Conservation (phyloP, 768 basidiomycete species). For the Thelephora aurantiotincta region DNA sequence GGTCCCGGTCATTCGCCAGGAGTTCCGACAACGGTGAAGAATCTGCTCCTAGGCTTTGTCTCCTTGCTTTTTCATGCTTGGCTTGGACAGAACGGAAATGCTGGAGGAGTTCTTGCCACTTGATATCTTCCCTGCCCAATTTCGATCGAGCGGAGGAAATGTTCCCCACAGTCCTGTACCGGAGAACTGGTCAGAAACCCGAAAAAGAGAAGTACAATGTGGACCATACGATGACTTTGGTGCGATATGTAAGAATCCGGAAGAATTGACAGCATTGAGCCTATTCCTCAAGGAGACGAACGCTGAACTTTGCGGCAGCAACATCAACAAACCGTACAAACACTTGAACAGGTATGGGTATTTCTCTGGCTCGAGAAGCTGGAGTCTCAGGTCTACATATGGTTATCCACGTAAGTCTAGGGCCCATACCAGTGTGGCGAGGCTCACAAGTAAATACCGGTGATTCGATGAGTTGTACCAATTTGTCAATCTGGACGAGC, state of each 20-base stretch:
- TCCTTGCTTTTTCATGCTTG: constrained; percentile 83
- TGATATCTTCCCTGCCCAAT: constrained; percentile 75
- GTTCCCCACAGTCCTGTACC: constrained; percentile 11
- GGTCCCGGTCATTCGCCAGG: constrained; percentile 28
- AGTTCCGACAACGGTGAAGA: constrained; percentile 34
- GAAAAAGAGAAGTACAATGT: neutral
- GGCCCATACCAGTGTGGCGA: neutral
- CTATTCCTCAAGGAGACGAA: constrained; percentile 92
- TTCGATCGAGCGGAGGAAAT: constrained; percentile 58
- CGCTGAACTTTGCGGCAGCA: constrained; percentile 92
- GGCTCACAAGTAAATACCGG: constrained; percentile 91
- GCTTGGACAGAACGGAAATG: constrained; percentile 88
- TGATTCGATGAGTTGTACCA: constrained; percentile 95
- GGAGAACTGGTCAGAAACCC: neutral
- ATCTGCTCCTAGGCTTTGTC: constrained; percentile 62
- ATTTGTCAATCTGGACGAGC: constrained; percentile 91
- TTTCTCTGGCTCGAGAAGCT: constrained; percentile 92
- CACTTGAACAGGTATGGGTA: constrained; percentile 96
- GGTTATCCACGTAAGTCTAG: neutral
- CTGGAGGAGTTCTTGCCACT: constrained; percentile 87
- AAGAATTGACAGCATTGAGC: constrained; percentile 86
- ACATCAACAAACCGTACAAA: constrained; percentile 92
- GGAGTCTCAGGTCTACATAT: constrained; percentile 62
- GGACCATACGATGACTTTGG: constrained; percentile 56
- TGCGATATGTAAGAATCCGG: constrained; percentile 84